Conservation (phyloP, 805 yeast genomes). For the Kockiozyma suomiensis region DNA sequence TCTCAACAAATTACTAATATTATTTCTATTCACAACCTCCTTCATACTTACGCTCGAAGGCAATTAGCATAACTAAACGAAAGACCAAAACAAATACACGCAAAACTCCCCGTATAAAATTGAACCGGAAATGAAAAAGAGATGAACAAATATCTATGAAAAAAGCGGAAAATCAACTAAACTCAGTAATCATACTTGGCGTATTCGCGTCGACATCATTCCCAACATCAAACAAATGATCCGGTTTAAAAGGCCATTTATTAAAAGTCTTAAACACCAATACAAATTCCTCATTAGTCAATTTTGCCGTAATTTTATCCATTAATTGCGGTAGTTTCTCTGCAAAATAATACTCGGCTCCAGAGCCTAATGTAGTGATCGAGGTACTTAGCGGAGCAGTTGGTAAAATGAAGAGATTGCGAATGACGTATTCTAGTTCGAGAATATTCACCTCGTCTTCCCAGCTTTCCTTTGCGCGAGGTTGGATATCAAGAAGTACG, state of each 20-base stretch:
- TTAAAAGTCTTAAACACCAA: slow-evolving; percentile 56
- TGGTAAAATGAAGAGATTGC: slow-evolving; percentile 56
- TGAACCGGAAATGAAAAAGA: too few relatives aligned
- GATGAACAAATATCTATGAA: too few relatives aligned
- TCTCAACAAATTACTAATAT: too few relatives aligned
- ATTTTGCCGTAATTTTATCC: slow-evolving; percentile 45
- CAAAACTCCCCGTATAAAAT: too few relatives aligned
- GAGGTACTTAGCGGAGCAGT: slow-evolving; percentile 51
- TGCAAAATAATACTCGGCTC: slow-evolving; percentile 55
- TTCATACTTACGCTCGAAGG: too few relatives aligned
- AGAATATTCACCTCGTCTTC: slow-evolving; percentile 49
- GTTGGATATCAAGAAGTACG: slow-evolving; percentile 61
- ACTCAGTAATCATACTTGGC: background rate
- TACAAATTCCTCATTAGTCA: slow-evolving; percentile 59
- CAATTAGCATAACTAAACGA: too few relatives aligned
- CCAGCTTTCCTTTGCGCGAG: slow-evolving; percentile 44
- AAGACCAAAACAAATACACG: too few relatives aligned
- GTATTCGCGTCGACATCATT: slow-evolving; percentile 39
- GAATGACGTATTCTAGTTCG: slow-evolving; percentile 68
- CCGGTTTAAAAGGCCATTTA: slow-evolving; percentile 88
- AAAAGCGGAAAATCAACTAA: too few relatives aligned
- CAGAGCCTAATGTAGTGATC: slow-evolving; percentile 71
- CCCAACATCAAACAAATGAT: slow-evolving; percentile 48
- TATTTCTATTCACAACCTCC: too few relatives aligned
- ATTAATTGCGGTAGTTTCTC: slow-evolving; percentile 45